Evolutionary conservation across 2,329 filamentous ascomycete genomes (phyloP), one percentile per base, ranked within the genome.

Genomic region (Fusarium cicatricum): DNA sequence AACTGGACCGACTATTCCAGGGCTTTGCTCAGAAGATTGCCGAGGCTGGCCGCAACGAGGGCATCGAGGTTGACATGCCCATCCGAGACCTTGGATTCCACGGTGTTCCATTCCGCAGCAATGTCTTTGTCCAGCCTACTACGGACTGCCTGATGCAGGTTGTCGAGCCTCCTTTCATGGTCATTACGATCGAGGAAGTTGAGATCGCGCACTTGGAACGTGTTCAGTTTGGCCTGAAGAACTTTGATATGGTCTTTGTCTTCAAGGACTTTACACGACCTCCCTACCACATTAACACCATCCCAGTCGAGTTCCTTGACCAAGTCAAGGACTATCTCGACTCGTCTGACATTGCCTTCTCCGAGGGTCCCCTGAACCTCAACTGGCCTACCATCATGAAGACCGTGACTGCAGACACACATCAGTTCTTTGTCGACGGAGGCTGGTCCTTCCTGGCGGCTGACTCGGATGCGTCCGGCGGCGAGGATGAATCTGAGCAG

Each of bases 341-440:
- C 75, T 93, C 90, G 1, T 93, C 95, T 41, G 94, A 99, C 71
- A 96, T 99, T 71, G 89, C 95, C 15, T 98, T 89, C 80, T 90
- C 87, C 11, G 96, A 99, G 76, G 95, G 95, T 52, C 95, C 94
- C 1, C 86, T 99, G 66, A 99, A 99, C 79, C 83, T 99, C 52
- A 98, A 98, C 82, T 99, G 95, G 95, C 90, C 91, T 11, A 97
- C 93, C 14, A 99, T 99, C 72, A 99, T 99, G 92, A 99, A 99
- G 83, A 99, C 95, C 0, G 93, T 99, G 21, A 94, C 90, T 16
- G 88, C 90, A 31, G 93, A 99, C 72, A 91, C 95, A 2, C 94
- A 99, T 72, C 86, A 90, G 67, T 99, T 99, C 85, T 99, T 97
- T 75, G 86, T 84, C 4, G 94, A 98, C 62, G 95, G 96, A 28